Base-by-base conservation (phyloP, 495 filamentous ascomycete genomes). In the Talaromyces borbonicus region DNA sequence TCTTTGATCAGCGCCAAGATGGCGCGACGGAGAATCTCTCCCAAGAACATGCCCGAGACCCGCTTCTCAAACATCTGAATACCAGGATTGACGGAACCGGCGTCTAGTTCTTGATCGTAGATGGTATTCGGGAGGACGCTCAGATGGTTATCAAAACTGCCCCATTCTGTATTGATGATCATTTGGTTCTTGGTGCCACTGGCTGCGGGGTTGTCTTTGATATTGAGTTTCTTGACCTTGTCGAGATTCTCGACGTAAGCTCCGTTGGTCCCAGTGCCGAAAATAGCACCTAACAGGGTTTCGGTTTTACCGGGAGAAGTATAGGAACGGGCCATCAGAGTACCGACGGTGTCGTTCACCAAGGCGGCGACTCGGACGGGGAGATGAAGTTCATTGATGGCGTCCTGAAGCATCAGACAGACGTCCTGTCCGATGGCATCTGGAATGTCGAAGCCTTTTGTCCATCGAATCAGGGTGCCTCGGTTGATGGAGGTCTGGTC, bases 31-130 rank as follows among this genome's bases (percentile, higher is more conserved):
- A 95, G 69, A 48, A 98, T 90, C 60, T 98, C 92, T 44, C 92
- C 92, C 16, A 98, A 62, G 73, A 97, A 98, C 92, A 98, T 98
- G 63, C 92, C 92, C 0, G 85, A 92, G 29, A 98, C 82, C 39
- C 92, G 84, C 73, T 98, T 98, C 70, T 98, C 92, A 66, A 96
- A 98, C 84, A 95, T 95, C 63, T 98, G 92, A 47, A 95, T 79
- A 29, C 93, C 92, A 1, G 92, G 92, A 69, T 98, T 98, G 51
- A 86, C 78, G 56, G 79, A 88, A 18, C 80, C 79, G 44, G 69
- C 68, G 66, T 98, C 89, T 29, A 98, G 72, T 37, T 75, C 73
- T 9, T 68, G 65, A 62, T 98, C 92, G 64, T 90, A 97, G 0
- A 76, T 62, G 0, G 92, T 97, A 56, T 79, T 83, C 14, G 93